These are phyloP conservation scores for Paraconiothyrium brasiliense DNA, from an alignment of 2,329 filamentous ascomycete species.

Conservation along the genomic window DNA sequence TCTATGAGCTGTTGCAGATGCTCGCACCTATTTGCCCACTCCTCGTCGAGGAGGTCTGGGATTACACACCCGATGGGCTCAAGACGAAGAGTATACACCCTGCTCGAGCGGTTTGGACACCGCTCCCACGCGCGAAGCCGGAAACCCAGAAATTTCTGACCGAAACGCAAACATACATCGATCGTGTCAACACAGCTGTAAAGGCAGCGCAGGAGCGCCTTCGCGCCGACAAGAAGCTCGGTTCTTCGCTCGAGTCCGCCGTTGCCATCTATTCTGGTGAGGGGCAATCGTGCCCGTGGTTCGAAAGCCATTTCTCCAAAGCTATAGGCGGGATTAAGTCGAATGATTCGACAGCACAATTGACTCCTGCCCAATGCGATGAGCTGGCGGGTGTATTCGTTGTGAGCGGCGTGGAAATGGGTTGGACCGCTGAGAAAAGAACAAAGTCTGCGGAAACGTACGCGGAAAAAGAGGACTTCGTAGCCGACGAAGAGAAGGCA, in stretches of 20 bases:
- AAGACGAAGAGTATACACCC: conserved; percentile 48
- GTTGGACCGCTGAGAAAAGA: not conserved
- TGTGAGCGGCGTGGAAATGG: conserved; percentile 47
- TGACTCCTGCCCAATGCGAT: conserved; percentile 35
- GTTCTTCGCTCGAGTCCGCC: conserved; percentile 81
- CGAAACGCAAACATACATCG: conserved; percentile 49
- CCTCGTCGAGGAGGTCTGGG: conserved; percentile 89
- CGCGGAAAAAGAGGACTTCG: conserved; percentile 30
- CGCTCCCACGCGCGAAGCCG: conserved; percentile 23
- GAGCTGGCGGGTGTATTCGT: conserved; percentile 54
- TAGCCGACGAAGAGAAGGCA: conserved; percentile 39
- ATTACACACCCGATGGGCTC: conserved; percentile 74
- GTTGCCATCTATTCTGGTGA: conserved; percentile 62
- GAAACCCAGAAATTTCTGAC: conserved; percentile 29
- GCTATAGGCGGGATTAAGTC: not conserved
- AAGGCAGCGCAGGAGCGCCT: conserved; percentile 80
- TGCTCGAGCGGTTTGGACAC: conserved; percentile 32
- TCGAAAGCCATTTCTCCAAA: not conserved
- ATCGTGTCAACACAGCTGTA: conserved; percentile 69
- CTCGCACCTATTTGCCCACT: conserved; percentile 82
- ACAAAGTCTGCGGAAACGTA: conserved; percentile 20
- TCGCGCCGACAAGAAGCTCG: conserved; percentile 74
- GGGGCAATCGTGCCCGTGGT: conserved; percentile 4
- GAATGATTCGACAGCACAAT: not conserved
- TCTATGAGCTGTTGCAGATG: conserved; percentile 78